Evolutionary conservation across 1,139 yeast genomes (phyloP), one percentile per base, ranked within the genome.

Genomic region (Pneumocystis carinii): DNA sequence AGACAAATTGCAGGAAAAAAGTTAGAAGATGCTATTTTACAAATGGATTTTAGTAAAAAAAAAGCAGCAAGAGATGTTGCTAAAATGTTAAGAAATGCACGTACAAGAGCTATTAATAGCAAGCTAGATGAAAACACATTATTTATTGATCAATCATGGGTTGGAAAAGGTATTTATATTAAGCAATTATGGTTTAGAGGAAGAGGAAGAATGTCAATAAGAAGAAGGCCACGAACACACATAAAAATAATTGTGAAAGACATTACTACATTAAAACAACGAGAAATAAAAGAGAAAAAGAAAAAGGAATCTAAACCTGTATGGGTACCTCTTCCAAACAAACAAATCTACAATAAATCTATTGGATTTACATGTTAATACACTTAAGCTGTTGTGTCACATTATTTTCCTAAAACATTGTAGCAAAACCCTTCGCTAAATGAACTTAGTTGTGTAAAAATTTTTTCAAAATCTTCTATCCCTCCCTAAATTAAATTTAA

Each of bases 111-210:
- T 32, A 48, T 65, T 3, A 59, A 60, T 17, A 32, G 42, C n/a
- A 17, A 59, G 8, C 61, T 65, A 57, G 66, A 65, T 27, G 59
- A 61, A 36, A 61, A 59, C 10, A 59, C 62, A 7, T 62, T 65
- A 10, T 64, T 62, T 60, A 60, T 65, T 14, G 67, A 65, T 48
- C 64, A 65, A 37, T 65, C 67, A 32, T 65, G 66, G 64, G 65
- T 65, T 37, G 67, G 66, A 27, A 63, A 62, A 57, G 66, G 64
- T 10, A 37, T 37, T 12, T 64, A 62, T 35, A 48, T 62, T 17
- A 64, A 65, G 57, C 59, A 64, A 19, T 29, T 60, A 17, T 62
- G 66, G 64, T 41, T 62, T 36, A 59, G 53, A 57, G 67, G 66
- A 19, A 63, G 65, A 19, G 66, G 66, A 17, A 61, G 66, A 19